Evolutionary conservation across 2,329 filamentous ascomycete species (phyloP), one percentile per base, ranked within the genome.

Genomic region (Akanthomyces uredinophilus): DNA sequence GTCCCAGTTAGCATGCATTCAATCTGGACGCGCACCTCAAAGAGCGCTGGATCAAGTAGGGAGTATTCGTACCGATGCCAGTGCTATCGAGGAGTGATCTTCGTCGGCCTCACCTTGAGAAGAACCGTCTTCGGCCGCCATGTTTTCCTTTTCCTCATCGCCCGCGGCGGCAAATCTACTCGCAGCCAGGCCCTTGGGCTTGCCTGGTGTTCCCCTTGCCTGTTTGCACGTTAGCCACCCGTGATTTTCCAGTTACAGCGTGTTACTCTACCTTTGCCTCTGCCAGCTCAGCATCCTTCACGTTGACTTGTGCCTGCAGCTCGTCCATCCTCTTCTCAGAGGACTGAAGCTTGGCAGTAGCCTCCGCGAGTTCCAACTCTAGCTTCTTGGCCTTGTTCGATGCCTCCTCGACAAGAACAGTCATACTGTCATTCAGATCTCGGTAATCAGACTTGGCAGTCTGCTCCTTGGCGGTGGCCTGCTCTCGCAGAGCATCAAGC

Each of bases 21-120:
- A 39, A 35, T 20, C 1, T 32, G 59, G 22, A 22, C 7, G 22
- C 32, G 20, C 35, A 37, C 55, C 32, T 50, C 46, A 29, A 20
- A 27, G 46, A 64, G 60, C 66, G 69, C 72, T 72, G 69, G 71
- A 74, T 73, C 73, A 78, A 76, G 72, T 74, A 78, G 75, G 75
- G 79, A 76, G 74, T n/a, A 75, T 71, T 78, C 86, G 81, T 83
- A 88, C 86, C 85, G 83, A 84, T 78, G 85, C 85, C 76, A 88
- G 79, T 75, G 85, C 86, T 72, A 81, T 78, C 72, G 85, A 87
- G 74, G 84, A 85, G 78, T 84, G 78, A 72, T 88, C 85, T 70
- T 83, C 80, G 69, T 77, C 76, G 72, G 77, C 77, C 84, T 87
- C 84, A 83, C 82, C 84, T 83, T 82, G 81, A 72, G 77, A 77